Evolutionary conservation across 192 early-diverging fungal species (phyloP), one percentile per base, ranked within the genome.

Genomic region (Chytriomyces hyalinus): DNA sequence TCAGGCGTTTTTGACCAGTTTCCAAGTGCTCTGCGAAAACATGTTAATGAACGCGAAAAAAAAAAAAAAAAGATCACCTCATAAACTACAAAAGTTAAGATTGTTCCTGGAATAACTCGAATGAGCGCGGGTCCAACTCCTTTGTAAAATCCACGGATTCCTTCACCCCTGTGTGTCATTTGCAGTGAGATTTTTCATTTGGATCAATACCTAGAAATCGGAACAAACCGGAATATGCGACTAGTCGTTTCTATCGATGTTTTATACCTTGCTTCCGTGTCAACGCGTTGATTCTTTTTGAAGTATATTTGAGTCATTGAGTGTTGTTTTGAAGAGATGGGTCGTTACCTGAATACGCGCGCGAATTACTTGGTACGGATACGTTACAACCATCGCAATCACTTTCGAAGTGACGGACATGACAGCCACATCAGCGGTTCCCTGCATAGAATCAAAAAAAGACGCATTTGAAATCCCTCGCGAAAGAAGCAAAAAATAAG

Each of bases 61-160:
- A 57, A n/a, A 20, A 4, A 3, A n/a, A 57, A n/a, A 20, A 13
- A 20, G 53, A 13, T 57, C 36, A 78, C 79, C 79, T 97, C 97
- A 78, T 99, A 99, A 0, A 96, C 94, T n/a, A 93, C 87, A 89
- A 99, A 99, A 2, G 97, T 99, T 24, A 97, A 90, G 65, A 93
- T 91, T 7, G 96, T 97, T 6, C 97, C 95, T 2, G 97, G 97
- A 44, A 97, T 81, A 0, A 99, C 95, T 10, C 96, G 89, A 9
- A 97, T 79, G 11, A 98, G 80, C 57, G 93, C 95, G 4, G 94
- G 91, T 1, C 93, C 94, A 61, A 96, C 84, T 0, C 96, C 96
- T 80, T 97, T 97, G 87, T 97, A 97, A 75, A 97, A 97, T 6
- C 94, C 95, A 22, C 84, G 47, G 17, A 92, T 57, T 4, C 93